A percentile compares a stretch with the other conserved stretches of the same genome.
Evolutionary conservation across 164 flowering plant species (phyloP).

Genomic region (Kingdonia uniflora): DNA sequence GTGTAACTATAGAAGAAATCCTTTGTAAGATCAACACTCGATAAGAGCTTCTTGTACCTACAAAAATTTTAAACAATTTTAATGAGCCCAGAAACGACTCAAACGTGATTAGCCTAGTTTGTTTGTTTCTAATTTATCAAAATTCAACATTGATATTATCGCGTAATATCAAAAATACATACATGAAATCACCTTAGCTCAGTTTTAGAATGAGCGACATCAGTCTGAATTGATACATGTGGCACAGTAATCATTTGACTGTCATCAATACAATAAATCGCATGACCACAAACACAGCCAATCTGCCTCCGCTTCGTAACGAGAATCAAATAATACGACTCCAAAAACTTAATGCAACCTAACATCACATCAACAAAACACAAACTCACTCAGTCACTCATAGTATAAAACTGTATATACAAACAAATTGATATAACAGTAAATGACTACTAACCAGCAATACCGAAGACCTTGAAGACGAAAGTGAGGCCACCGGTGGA

Average conservation of each 20-base stretch:
- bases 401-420: background rate
- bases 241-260: slow-evolving; percentile 83
- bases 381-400: background rate
- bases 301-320: slow-evolving; percentile 89
- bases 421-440: too few species aligned
- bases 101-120: too few species aligned
- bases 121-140: too few species aligned
- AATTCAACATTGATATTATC: background rate
- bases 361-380: background rate
- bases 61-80: too few species aligned
- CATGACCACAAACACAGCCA: slow-evolving; percentile 93
- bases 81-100: too few species aligned
- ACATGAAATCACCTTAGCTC: slow-evolving; percentile 62
- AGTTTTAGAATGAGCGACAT: slow-evolving; percentile 83
- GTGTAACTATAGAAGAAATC: slow-evolving; percentile 96
- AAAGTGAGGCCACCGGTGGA: slow-evolving; percentile 78
- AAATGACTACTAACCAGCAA: slow-evolving; percentile 66
- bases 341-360: slow-evolving; percentile 96
- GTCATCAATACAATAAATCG: slow-evolving; percentile 86
- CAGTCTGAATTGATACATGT: slow-evolving; percentile 78
- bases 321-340: slow-evolving; percentile 83
- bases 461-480: slow-evolving; percentile 77
- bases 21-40: slow-evolving; percentile 92
- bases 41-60: slow-evolving; percentile 95
- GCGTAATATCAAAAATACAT: background rate